These are phyloP conservation scores for Epichloe aotearoae DNA, from an alignment of 2,329 filamentous ascomycete species.

Conservation along the genomic window DNA sequence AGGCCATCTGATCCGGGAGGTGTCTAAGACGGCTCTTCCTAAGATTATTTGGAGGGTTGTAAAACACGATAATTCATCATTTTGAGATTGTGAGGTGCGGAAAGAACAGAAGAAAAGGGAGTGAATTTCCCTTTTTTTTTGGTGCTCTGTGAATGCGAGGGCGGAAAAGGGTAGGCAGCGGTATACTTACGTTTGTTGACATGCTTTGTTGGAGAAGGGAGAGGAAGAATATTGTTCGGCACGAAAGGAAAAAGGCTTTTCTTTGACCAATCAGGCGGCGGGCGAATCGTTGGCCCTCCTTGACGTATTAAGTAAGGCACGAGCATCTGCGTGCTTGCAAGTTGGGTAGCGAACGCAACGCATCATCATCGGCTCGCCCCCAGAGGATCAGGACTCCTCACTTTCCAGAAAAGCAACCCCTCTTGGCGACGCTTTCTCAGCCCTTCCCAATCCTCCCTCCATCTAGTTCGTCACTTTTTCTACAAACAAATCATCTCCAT, in stretches of 20 bases:
- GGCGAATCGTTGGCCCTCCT: background rate
- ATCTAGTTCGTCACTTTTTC: background rate
- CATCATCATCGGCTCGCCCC: background rate
- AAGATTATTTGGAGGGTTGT: conserved; percentile 23
- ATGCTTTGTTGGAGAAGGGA: background rate
- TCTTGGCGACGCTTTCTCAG: background rate
- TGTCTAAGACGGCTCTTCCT: conserved; percentile 37
- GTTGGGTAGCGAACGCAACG: background rate
- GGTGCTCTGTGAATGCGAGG: too few species aligned
- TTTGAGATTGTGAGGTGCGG: conserved; percentile 7
- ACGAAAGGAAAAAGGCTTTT: background rate
- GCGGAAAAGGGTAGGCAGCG: background rate
- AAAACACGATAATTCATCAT: conserved; percentile 28
- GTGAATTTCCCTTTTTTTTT: background rate
- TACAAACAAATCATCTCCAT: background rate
- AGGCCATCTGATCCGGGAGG: conserved; percentile 12
- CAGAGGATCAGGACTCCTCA: background rate
- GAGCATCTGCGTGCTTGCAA: background rate
- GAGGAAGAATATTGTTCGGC: background rate
- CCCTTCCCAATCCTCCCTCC: background rate
- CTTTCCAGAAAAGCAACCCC: background rate
- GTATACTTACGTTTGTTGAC: background rate
- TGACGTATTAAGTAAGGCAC: background rate
- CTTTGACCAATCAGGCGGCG: background rate
- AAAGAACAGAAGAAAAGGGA: background rate